Evolutionary conservation across 805 yeast species (phyloP), one percentile per base, ranked within the genome.

Genomic region (Cyberlindnera veronae): DNA sequence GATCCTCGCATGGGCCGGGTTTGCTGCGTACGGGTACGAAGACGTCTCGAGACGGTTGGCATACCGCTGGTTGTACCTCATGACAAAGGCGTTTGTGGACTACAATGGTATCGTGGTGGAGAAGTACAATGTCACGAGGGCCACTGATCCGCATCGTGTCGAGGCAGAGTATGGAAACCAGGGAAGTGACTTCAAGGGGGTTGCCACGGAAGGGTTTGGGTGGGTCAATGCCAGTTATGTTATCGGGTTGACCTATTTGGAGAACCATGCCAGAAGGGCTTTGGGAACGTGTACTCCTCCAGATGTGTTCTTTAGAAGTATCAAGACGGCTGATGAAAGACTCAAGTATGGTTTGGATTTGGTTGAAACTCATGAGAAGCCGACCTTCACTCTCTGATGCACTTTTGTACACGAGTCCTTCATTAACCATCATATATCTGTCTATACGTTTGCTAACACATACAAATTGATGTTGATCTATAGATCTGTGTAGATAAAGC

Each of bases 91-190:
- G 0, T 87, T 87, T 69, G 95, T 88, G 35, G 95, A 87, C 58
- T 87, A 79, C 60, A 88, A 88, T 54, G 98, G 98, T 15, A 88
- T 89, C 28, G 96, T 91, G 12, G 97, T 88, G 33, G 99, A 91
- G 61, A 91, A 91, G 60, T 93, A 91, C 60, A 88, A 91, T 56
- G 96, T 95, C 11, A 83, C 91, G 1, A 74, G 81, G 41, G 81
- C 81, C 3, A 77, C 81, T 2, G 89, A 82, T 51, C 95, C 97
- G 1, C 97, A 91, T 60, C 76, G 81, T 47, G 97, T 93, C 18
- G 88, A 83, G 48, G 98, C 97, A 0, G 97, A 91, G 60, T 91
- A 91, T 62, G 99, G 99, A 17, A 91, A 91, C 60, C 98, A 93
- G 63, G 99, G 99, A 9, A 72, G 86, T 1, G 95, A 83, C 46